Evolutionary conservation across 2,329 filamentous ascomycete species (phyloP), one percentile per base, ranked within the genome.

Genomic region (Diaporthe sp.): DNA sequence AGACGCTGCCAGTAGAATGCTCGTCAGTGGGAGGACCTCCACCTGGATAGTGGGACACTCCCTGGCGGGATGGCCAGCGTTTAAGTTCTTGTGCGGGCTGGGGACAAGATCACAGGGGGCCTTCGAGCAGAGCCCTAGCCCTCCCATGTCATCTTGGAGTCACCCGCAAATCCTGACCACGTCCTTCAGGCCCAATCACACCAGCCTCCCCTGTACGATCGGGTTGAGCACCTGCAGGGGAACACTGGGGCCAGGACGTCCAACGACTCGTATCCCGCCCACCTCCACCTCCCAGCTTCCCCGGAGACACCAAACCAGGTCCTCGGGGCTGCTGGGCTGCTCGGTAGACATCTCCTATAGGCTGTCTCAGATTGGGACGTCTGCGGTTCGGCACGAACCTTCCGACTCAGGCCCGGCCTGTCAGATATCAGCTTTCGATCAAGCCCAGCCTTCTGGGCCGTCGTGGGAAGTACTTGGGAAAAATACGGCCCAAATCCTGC

Each of bases 331-430:
- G 31, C 58, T 72, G 70, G 42, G 15, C 34, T 22, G 44, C 25
- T 51, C 42, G 53, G 9, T 28, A 20, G 49, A 9, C 39, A 51
- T 53, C 44, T 51, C 57, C 55, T 28, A 72, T 72, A 72, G 71
- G 71, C 71, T 61, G 42, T 53, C 34, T 61, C 44, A 28, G 44
- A 63, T 61, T 44, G 57, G 57, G 25, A 34, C 70, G 20, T 31
- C 44, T 72, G 57, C 71, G 71, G 71, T 53, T 72, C 71, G 71
- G 57, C 31, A 53, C 71, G 57, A 61, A 61, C 49, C 71, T 61
- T 57, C 58, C 57, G 31, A 51, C 71, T 28, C 55, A 61, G 42
- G 22, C 25, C 47, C 71, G 31, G 57, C 55, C 44, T 67, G 57
- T 63, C 71, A 72, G 71, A 72, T 72, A 60, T 61, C 25, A 63